A percentile compares a stretch with the other conserved stretches of the same genome.
Conservation (phyloP, 2,329 filamentous ascomycete species). For the Ophiosphaerella herpotricha region DNA sequence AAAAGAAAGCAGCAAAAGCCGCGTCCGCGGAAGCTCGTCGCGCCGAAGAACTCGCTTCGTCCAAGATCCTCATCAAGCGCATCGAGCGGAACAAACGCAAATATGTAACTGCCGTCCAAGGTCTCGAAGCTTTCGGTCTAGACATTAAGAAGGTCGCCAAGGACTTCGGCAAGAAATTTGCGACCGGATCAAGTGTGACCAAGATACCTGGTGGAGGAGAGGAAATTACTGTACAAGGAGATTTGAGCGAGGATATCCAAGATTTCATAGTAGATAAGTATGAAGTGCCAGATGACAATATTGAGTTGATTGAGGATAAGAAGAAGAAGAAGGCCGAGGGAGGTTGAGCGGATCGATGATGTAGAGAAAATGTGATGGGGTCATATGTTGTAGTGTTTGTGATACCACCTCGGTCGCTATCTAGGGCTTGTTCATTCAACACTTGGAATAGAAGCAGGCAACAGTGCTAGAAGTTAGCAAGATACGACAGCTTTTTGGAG, state of each 20-base stretch:
- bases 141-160: constrained; percentile 96
- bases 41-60: constrained; percentile 78
- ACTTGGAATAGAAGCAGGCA: too few relatives aligned
- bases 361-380: not conserved
- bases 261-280: constrained; percentile 91
- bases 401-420: too few relatives aligned
- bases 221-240: constrained; percentile 97
- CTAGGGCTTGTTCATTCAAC: too few relatives aligned
- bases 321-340: constrained; percentile 70
- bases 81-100: constrained; percentile 99
- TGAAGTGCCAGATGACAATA: constrained; percentile 91
- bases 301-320: constrained; percentile 94
- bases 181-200: constrained; percentile 89
- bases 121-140: constrained; percentile 85
- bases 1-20: constrained; percentile 96
- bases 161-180: constrained; percentile 98
- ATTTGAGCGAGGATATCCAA: constrained; percentile 91
- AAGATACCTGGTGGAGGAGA: constrained; percentile 85
- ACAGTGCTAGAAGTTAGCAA: too few relatives aligned
- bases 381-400: too few relatives aligned
- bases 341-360: constrained; percentile 7
- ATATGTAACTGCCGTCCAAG: constrained; percentile 89
- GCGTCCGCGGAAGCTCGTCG: constrained; percentile 84
- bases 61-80: constrained; percentile 88
- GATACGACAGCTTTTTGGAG: too few relatives aligned